Conservation (phyloP, 441 rosid genomes). For the Erodium moschatum region DNA sequence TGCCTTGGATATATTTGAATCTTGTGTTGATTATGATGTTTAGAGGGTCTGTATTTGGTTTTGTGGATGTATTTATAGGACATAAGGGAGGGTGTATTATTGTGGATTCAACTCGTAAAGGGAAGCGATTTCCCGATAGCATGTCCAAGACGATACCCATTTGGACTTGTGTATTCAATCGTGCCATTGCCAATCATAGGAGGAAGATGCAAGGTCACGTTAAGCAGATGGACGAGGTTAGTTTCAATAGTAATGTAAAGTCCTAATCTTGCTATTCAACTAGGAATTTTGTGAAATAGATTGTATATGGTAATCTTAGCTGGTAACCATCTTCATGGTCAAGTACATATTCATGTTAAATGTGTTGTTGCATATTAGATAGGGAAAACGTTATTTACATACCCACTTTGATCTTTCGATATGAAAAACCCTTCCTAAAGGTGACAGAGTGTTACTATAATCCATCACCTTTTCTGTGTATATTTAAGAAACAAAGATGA, state of each 20-base stretch:
- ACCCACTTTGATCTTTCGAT: no score
- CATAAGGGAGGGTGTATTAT: slow-evolving; percentile 85
- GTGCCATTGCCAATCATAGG: slow-evolving; percentile 39
- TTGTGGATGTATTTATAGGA: slow-evolving; percentile 40
- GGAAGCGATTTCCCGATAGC: slow-evolving; percentile 90
- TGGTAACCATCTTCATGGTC: no score
- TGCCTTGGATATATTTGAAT: slow-evolving; percentile 6
- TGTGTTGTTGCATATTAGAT: no score
- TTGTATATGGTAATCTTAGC: no score
- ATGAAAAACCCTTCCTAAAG: no score
- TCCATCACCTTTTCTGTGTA: no score
- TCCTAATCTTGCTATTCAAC: neutral
- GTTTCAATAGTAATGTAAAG: slow-evolving; percentile 16
- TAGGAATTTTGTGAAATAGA: neutral
- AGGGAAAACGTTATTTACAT: no score
- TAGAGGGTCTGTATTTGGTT: slow-evolving; percentile 1
- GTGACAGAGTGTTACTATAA: no score
- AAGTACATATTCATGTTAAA: no score
- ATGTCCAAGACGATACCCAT: slow-evolving; percentile 95
- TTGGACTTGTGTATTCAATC: slow-evolving; percentile 79
- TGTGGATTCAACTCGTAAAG: slow-evolving; percentile 75
- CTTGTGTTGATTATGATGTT: neutral
- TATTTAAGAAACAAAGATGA: no score
- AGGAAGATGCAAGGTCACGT: slow-evolving; percentile 25
- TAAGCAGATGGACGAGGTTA: slow-evolving; percentile 31